phyloP scores from a whole-genome alignment of 2,329 filamentous ascomycete species.

The Emmonsiellopsis sp. region DNA sequence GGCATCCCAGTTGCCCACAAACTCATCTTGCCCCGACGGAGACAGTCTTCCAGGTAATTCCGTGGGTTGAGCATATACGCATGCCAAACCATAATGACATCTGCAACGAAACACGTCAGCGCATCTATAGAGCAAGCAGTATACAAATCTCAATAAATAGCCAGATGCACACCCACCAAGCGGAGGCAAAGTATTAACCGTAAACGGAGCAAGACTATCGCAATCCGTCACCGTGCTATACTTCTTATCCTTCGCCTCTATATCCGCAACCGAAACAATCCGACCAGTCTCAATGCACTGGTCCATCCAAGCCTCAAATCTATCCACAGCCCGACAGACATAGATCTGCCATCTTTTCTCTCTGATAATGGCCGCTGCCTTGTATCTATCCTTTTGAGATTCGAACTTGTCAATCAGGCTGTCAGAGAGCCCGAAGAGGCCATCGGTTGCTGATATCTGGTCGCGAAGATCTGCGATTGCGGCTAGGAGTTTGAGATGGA shows the following conservation, averaged over 20 bases:
- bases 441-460: slow-evolving; percentile 57
- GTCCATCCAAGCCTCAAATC: slow-evolving; percentile 61
- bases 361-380: slow-evolving; percentile 45
- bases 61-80: slow-evolving; percentile 69
- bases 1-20: slow-evolving; percentile 58
- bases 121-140: not conserved
- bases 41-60: slow-evolving; percentile 63
- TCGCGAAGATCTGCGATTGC: slow-evolving; percentile 60
- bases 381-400: slow-evolving; percentile 29
- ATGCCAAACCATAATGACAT: slow-evolving; percentile 74
- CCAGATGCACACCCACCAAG: slow-evolving; percentile 37
- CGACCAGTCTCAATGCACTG: slow-evolving; percentile 14
- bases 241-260: slow-evolving; percentile 11
- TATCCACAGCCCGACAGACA: slow-evolving; percentile 56
- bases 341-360: slow-evolving; percentile 69
- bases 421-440: slow-evolving; percentile 57
- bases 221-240: slow-evolving; percentile 26
- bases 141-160: slow-evolving; percentile 4
- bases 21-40: slow-evolving; percentile 48
- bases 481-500: slow-evolving; percentile 64
- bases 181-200: slow-evolving; percentile 44
- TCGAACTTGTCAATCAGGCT: slow-evolving; percentile 27
- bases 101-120: slow-evolving; percentile 29
- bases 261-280: slow-evolving; percentile 12
- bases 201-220: slow-evolving; percentile 27